These are phyloP conservation scores for Coemansia sp. DNA, from an alignment of 192 early-diverging fungal genomes.

Conservation along the genomic window DNA sequence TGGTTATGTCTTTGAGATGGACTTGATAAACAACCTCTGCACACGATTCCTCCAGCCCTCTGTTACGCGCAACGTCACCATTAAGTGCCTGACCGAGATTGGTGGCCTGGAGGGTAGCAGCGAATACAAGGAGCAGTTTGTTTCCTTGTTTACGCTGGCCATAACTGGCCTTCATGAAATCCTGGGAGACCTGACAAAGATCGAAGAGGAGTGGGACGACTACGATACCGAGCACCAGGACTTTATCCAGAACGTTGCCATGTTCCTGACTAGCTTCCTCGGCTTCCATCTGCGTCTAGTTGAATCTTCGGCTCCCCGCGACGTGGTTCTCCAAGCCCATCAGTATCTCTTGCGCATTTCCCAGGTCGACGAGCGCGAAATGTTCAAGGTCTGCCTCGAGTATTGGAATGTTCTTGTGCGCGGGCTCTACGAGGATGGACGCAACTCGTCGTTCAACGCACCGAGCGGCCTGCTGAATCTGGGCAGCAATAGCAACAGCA, in stretches of 20 bases:
- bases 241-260: conserved; percentile 93
- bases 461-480: conserved; percentile 39
- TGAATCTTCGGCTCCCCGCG: conserved; percentile 61
- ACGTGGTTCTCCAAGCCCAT: conserved; percentile 76
- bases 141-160: conserved; percentile 82
- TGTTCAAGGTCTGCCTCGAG: conserved; percentile 98
- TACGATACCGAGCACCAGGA: conserved; percentile 88
- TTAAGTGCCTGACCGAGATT: conserved; percentile 98
- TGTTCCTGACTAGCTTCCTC: conserved; percentile 91
- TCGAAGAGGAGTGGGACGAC: conserved; percentile 79
- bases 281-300: conserved; percentile 74
- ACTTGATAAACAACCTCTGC: conserved; percentile 82
- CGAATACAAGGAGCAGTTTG: conserved; percentile 88
- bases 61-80: conserved; percentile 87
- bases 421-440: conserved; percentile 87
- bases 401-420: conserved; percentile 93
- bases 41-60: conserved; percentile 82
- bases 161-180: conserved; percentile 58
- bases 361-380: conserved; percentile 90
- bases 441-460: conserved; percentile 47
- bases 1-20: conserved; percentile 97
- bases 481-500: conserved; percentile 36
- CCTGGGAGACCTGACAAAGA: conserved; percentile 63
- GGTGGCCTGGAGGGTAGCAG: conserved; percentile 77
- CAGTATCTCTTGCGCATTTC: conserved; percentile 90